These are phyloP conservation scores for Suillus placidus DNA, from an alignment of 768 basidiomycete genomes.

Conservation along the genomic window DNA sequence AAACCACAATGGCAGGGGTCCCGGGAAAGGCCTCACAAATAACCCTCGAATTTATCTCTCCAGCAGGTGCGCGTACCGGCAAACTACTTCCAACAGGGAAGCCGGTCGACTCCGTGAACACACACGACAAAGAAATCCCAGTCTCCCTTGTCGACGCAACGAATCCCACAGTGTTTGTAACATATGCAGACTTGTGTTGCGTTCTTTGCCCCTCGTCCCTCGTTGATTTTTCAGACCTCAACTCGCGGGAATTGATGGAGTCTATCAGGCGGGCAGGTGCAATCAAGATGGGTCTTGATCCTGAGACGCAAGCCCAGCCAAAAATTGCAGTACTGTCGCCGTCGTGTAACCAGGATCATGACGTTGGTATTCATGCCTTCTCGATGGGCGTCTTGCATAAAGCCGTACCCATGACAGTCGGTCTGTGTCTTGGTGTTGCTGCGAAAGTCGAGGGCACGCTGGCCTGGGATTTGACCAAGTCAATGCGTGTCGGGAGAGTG, in stretches of 20 bases:
- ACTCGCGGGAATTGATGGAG: conserved; percentile 45
- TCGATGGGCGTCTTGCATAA: conserved; percentile 76
- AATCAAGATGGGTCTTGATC: conserved; percentile 63
- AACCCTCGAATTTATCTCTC: conserved; percentile 64
- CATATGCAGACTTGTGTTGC: conserved; percentile 42
- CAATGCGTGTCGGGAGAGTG: conserved; percentile 27
- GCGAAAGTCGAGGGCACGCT: conserved; percentile 56
- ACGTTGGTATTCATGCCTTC: conserved; percentile 57
- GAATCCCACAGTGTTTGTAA: conserved; percentile 72
- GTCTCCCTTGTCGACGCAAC: conserved; percentile 72
- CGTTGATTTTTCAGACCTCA: conserved; percentile 11
- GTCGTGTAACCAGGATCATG: conserved; percentile 28
- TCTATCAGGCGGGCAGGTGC: conserved; percentile 58
- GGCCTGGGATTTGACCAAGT: conserved; percentile 47
- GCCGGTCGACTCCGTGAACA: conserved; percentile 46
- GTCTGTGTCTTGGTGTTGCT: conserved; percentile 68
- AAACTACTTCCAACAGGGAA: conserved; percentile 65
- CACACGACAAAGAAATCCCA: conserved; percentile 34
- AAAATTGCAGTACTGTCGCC: conserved; percentile 63
- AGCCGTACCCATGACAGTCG: conserved; percentile 75
- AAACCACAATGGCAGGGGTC: conserved; percentile 68
- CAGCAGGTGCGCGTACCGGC: conserved; percentile 71
- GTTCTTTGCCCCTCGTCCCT: conserved; percentile 28
- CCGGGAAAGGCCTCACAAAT: conserved; percentile 67
- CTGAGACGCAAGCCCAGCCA: conserved; percentile 64